These are phyloP conservation scores for Annulohypoxylon moriforme DNA, from an alignment of 495 filamentous ascomycete genomes.

Conservation along the genomic window DNA sequence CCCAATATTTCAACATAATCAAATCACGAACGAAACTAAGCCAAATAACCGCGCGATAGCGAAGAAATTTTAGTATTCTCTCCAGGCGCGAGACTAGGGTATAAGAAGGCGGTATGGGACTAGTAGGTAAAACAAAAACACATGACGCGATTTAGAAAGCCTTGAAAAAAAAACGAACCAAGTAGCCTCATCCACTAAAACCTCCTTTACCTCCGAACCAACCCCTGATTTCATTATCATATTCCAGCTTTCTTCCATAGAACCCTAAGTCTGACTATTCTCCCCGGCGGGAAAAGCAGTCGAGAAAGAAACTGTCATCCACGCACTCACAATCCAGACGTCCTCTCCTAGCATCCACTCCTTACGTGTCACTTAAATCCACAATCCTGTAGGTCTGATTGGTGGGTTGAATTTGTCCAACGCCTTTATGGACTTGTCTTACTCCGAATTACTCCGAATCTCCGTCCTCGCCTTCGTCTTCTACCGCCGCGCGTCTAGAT, in stretches of 20 bases:
- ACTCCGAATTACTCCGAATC: constrained; percentile 36
- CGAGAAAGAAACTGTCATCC: background rate
- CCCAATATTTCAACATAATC: background rate
- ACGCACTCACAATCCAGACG: background rate
- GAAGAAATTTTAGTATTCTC: constrained; percentile 12
- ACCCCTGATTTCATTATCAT: constrained; percentile 28
- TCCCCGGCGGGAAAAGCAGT: background rate
- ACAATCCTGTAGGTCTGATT: background rate
- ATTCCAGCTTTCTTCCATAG: constrained; percentile 3
- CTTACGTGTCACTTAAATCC: background rate
- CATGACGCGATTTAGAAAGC: constrained; percentile 1
- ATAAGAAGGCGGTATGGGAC: constrained; percentile 32
- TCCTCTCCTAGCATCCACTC: background rate
- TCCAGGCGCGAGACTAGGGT: constrained; percentile 29
- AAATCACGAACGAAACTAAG: background rate
- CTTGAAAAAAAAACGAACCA: constrained; percentile 6
- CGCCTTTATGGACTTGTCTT: background rate
- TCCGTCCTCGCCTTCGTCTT: constrained; percentile 36
- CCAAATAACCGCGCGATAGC: background rate
- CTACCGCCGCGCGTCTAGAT: constrained; percentile 41
- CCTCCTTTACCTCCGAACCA: background rate
- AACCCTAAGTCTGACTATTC: background rate
- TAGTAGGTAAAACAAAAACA: background rate
- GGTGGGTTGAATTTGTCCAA: background rate
- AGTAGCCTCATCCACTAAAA: constrained; percentile 8